phyloP scores from a whole-genome alignment of 345 rosid species.

The Euphorbia tirucalli region DNA sequence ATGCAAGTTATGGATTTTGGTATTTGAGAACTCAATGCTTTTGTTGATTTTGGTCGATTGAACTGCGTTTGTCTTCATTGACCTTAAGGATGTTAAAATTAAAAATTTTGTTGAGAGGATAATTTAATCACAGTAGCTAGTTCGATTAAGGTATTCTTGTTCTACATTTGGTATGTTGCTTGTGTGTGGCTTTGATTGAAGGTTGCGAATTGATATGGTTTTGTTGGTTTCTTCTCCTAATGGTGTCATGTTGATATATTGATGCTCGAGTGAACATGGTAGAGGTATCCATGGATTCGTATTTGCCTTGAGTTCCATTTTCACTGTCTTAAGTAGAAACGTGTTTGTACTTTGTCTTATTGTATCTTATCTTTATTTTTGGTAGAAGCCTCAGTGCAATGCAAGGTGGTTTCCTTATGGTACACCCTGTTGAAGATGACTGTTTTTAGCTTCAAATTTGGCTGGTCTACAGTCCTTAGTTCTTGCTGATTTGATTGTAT shows the following conservation, averaged over 20 bases:
- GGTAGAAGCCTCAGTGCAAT: too few relatives aligned
- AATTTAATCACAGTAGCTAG: constrained; percentile 2
- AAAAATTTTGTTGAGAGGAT: neutral
- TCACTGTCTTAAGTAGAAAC: too few relatives aligned
- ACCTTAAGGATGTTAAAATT: neutral
- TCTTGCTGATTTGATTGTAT: too few relatives aligned
- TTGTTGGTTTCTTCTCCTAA: neutral
- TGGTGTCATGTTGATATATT: neutral
- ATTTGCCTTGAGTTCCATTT: too few relatives aligned
- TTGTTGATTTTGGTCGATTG: neutral
- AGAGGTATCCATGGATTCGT: too few relatives aligned
- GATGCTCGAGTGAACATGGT: too few relatives aligned
- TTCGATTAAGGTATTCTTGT: neutral
- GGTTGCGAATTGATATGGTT: neutral
- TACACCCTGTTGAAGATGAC: too few relatives aligned
- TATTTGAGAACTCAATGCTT: neutral
- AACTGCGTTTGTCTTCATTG: neutral
- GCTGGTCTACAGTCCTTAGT: too few relatives aligned
- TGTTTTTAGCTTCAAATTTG: too few relatives aligned
- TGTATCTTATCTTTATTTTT: too few relatives aligned
- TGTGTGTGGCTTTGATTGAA: neutral
- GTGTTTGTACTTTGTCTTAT: too few relatives aligned
- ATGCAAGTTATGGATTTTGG: constrained; percentile 8
- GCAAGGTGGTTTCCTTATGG: too few relatives aligned
- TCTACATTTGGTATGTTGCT: neutral